Conservation (phyloP, 495 filamentous ascomycete genomes). For the Penicillium goetzii region DNA sequence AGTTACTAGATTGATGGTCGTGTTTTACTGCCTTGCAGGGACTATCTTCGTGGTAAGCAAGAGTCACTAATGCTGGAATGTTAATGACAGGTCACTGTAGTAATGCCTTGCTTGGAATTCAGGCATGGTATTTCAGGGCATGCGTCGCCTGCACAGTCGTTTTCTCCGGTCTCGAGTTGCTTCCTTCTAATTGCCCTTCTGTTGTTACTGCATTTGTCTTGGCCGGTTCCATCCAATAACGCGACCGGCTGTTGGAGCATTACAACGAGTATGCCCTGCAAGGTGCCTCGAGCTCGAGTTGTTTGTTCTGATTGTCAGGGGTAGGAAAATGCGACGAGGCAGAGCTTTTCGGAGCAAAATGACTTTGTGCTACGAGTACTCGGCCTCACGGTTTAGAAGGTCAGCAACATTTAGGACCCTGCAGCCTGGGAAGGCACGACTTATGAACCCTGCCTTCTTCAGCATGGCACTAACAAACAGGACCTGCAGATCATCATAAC, state of each 20-base stretch:
- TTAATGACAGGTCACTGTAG: no score
- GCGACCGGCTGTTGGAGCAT: neutral
- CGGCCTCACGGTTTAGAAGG: neutral
- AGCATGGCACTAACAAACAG: constrained; percentile 1
- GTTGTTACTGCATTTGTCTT: neutral
- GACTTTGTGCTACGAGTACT: neutral
- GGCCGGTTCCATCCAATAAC: neutral
- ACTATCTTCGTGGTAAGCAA: no score
- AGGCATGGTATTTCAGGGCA: no score
- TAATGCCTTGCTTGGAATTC: no score
- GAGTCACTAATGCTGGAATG: no score
- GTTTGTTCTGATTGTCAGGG: neutral
- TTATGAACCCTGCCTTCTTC: constrained; percentile 6
- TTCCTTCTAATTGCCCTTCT: neutral
- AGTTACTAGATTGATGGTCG: no score
- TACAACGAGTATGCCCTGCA: neutral
- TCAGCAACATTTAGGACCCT: constrained; percentile 18
- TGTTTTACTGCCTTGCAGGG: no score
- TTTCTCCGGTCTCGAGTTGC: no score
- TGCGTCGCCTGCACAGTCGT: no score
- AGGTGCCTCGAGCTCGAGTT: neutral
- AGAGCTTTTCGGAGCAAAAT: no score
- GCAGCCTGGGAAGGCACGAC: constrained; percentile 3
- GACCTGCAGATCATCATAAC: constrained; percentile 13
- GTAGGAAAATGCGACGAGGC: neutral